Percentiles rank a stretch among this genome's conserved stretches.
Evolutionary conservation across 164 flowering plant genomes (phyloP).

Genomic region (Malania oleifera): DNA sequence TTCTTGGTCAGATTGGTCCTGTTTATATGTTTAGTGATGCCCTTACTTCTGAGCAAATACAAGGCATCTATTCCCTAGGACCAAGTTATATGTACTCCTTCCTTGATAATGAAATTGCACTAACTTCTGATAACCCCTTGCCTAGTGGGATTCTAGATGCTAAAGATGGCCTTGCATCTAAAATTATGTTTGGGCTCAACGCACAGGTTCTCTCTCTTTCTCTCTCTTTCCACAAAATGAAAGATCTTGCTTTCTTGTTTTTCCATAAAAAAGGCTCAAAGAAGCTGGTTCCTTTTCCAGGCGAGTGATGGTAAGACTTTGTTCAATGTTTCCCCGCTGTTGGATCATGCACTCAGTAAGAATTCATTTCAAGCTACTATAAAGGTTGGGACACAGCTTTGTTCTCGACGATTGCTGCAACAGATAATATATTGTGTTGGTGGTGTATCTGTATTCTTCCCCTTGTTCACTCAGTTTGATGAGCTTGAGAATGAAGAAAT

Average conservation of each 20-base stretch:
- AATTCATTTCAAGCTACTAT: constrained; percentile 63
- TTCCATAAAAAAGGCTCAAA: too few species aligned
- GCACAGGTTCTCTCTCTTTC: constrained; percentile 63
- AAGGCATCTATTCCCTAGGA: constrained; percentile 75
- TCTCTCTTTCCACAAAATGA: constrained; percentile 3
- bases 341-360: constrained; percentile 55
- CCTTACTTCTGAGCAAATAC: constrained; percentile 78
- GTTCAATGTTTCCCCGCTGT: constrained; percentile 69
- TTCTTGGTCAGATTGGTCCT: constrained; percentile 96
- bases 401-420: constrained; percentile 89
- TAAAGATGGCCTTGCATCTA: constrained; percentile 88
- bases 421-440: constrained; percentile 97
- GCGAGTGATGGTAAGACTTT: constrained; percentile 74
- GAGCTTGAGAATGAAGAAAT: constrained; percentile 44
- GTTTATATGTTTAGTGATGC: constrained; percentile 82
- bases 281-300: constrained; percentile 41
- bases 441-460: constrained; percentile 97
- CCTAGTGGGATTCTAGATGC: constrained; percentile 72
- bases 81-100: constrained; percentile 98
- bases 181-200: constrained; percentile 82
- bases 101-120: constrained; percentile 64
- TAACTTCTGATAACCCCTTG: constrained; percentile 37
- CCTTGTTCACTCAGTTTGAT: constrained; percentile 75
- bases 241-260: constrained; percentile 4
- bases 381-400: constrained; percentile 71